Evolutionary conservation across 208 protist species (phyloP), one percentile per base, ranked within the genome.

Genomic region (Vickermania spadyakhi): DNA sequence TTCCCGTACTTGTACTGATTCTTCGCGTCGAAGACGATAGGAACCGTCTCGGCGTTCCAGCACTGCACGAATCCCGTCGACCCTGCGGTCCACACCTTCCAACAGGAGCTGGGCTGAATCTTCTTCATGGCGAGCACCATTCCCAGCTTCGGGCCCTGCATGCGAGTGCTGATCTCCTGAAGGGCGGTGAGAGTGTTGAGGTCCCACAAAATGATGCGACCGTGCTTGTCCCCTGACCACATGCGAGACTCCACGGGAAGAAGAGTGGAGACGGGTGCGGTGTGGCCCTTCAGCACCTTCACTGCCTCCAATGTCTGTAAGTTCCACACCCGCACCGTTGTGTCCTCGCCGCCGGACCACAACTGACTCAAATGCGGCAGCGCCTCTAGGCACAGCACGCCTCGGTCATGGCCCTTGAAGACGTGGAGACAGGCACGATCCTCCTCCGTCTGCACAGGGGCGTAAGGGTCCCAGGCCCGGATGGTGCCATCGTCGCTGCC

Each of bases 211-310:
- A 88, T 45, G 28, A 93, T 72, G 57, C 71, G 72, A 2, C 89
- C 89, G 59, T 86, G 78, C 58, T 84, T 86, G 57, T 91, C 89
- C n/a, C 76, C 89, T 23, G 75, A 84, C 86, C 89, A 96, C 52
- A 96, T 63, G 41, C 89, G 81, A 2, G 70, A 75, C 60, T 77
- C 83, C 11, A 94, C 55, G 22, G 74, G 36, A 60, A 75, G 49
- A 28, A 94, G 60, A 52, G 59, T 77, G 18, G 73, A 60, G 7
- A 94, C 66, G 2, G 87, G 87, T 13, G 87, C 84, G 14, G 64
- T 71, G 72, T 94, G 87, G 30, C 28, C 63, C 58, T 54, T 31
- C 51, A 88, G 70, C 13, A 82, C 72, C 26, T 52, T 56, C 13
- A 84, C 30, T 31, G 77, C 87, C 3, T 75, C 31, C 1, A 94